Conservation (phyloP, 139 green algal genomes). For the Picochlorum sp. region DNA sequence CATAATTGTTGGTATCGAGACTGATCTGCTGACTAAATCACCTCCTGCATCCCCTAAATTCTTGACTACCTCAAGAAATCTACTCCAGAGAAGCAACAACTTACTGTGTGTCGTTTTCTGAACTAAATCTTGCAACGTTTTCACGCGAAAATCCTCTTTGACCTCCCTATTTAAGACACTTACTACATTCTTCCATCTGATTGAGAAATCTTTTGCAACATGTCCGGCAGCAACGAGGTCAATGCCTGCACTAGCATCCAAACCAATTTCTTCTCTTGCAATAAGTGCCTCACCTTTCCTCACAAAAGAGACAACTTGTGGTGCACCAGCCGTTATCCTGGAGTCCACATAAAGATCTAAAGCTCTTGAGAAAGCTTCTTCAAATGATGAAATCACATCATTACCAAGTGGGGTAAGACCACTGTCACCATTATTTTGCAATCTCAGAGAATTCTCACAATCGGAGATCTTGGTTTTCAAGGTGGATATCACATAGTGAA, state of each 20-base stretch:
- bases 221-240: conserved; percentile 29
- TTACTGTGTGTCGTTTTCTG: conserved; percentile 84
- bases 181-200: conserved; percentile 64
- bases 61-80: conserved; percentile 84
- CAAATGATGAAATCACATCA: conserved; percentile 64
- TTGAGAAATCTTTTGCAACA: conserved; percentile 55
- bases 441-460: too few species aligned
- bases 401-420: conserved; percentile 19
- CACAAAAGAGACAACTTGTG: conserved; percentile 17
- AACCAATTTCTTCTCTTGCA: conserved; percentile 14
- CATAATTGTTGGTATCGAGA: conserved; percentile 93
- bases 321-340: conserved; percentile 34
- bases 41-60: conserved; percentile 52
- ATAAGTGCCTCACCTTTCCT: conserved; percentile 12
- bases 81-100: conserved; percentile 90
- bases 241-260: conserved; percentile 50
- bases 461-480: conserved; percentile 20
- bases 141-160: conserved; percentile 46
- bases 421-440: neutral
- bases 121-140: conserved; percentile 49
- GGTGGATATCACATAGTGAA: conserved; percentile 59
- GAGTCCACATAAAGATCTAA: conserved; percentile 75
- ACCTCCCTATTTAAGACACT: conserved; percentile 71
- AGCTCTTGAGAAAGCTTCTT: conserved; percentile 57
- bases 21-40: conserved; percentile 59